A percentile compares a stretch with the other conserved stretches of the same genome.
phyloP scores from a whole-genome alignment of 2,329 filamentous ascomycete genomes.

The Colletotrichum kahawae region DNA sequence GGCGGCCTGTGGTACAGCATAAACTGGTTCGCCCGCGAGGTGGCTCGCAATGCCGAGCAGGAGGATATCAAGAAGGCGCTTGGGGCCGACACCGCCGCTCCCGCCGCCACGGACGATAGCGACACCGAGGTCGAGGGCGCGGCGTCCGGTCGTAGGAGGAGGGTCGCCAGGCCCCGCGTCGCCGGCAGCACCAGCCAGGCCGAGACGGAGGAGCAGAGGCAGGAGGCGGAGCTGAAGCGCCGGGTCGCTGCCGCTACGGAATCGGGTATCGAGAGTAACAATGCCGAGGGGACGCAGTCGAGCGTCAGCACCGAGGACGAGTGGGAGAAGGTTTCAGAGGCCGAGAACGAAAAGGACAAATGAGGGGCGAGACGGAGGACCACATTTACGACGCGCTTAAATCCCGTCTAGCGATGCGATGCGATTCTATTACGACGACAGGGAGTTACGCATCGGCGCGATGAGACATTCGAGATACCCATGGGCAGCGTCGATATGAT shows the following conservation, averaged over 20 bases:
- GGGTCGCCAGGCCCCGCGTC: background rate
- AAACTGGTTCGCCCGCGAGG: constrained; percentile 91
- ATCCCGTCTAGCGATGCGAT: background rate
- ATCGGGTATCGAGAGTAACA: constrained; percentile 33
- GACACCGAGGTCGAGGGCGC: constrained; percentile 54
- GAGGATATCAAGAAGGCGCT: constrained; percentile 46
- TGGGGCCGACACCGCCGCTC: constrained; percentile 34
- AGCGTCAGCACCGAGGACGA: constrained; percentile 87
- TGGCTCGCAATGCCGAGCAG: constrained; percentile 44
- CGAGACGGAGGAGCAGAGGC: constrained; percentile 42
- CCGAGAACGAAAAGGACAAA: constrained; percentile 65
- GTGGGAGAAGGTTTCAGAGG: constrained; percentile 93
- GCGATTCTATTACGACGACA: background rate
- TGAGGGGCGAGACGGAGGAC: constrained; percentile 26
- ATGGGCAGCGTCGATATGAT: constrained; percentile 1
- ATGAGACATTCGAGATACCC: constrained; percentile 21
- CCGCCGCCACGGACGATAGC: constrained; percentile 45
- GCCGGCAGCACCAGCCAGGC: constrained; percentile 44
- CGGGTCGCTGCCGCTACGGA: constrained; percentile 44
- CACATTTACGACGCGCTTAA: background rate
- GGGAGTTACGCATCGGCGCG: background rate
- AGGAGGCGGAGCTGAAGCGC: constrained; percentile 53
- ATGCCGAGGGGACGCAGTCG: constrained; percentile 53
- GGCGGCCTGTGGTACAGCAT: constrained; percentile 89
- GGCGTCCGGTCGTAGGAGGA: background rate